phyloP scores from a whole-genome alignment of 805 yeast species.

The Yarrowia sp. region DNA sequence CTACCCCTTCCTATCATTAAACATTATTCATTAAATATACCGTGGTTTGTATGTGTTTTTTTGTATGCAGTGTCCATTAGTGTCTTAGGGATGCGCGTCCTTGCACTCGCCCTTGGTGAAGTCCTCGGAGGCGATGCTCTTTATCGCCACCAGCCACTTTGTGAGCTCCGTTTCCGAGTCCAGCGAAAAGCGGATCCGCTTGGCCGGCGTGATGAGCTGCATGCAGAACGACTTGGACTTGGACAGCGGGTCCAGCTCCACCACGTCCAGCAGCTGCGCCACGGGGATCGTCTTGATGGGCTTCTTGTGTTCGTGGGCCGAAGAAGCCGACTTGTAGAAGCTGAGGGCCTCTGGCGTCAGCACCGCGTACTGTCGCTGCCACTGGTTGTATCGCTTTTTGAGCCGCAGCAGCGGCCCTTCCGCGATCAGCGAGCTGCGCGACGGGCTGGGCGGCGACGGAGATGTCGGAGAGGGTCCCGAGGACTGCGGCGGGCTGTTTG shows the following conservation, averaged over 20 bases:
- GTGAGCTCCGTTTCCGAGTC: constrained; percentile 48
- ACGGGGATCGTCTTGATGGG: constrained; percentile 26
- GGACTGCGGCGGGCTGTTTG: constrained; percentile 8
- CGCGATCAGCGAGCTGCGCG: constrained; percentile 34
- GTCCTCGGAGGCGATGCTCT: constrained; percentile 29
- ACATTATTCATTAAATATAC: not conserved
- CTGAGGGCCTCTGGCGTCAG: constrained; percentile 45
- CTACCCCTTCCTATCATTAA: not conserved
- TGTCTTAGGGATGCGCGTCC: not conserved
- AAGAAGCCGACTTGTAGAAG: constrained; percentile 42
- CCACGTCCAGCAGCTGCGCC: constrained; percentile 37
- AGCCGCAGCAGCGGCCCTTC: constrained; percentile 46
- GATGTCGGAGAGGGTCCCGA: not conserved
- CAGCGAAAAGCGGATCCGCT: constrained; percentile 48
- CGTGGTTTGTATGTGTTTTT: too few species aligned
- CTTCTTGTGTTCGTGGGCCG: constrained; percentile 30
- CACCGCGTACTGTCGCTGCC: constrained; percentile 47
- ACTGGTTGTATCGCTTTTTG: constrained; percentile 47
- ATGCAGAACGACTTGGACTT: constrained; percentile 47
- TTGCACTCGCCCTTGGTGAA: not conserved
- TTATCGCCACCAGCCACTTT: constrained; percentile 50
- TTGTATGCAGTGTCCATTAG: not conserved
- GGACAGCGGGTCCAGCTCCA: constrained; percentile 51
- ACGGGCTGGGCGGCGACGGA: not conserved
- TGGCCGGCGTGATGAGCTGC: constrained; percentile 48